These are phyloP conservation scores for Vitis rotundifolia DNA, from an alignment of 164 flowering plant genomes.

Conservation along the genomic window DNA sequence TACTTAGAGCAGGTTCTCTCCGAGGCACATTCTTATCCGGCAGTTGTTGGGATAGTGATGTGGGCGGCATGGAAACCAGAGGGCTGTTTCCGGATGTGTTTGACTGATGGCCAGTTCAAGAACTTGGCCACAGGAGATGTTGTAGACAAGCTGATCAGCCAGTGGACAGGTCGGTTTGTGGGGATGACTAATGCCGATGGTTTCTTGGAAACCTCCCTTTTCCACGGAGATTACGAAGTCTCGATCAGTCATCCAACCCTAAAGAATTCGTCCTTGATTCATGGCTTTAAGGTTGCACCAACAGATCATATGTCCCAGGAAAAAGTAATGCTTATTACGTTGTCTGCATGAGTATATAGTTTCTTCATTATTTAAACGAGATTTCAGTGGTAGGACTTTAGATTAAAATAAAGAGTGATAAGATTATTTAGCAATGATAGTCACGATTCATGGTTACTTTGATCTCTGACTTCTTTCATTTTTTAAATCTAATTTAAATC, in stretches of 20 bases:
- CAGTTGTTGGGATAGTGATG: constrained; percentile 58
- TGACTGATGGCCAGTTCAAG: constrained; percentile 69
- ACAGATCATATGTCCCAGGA: neutral
- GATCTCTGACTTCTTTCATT: no score
- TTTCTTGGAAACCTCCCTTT: constrained; percentile 25
- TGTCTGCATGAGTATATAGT: no score
- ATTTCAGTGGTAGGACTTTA: no score
- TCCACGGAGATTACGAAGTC: constrained; percentile 11
- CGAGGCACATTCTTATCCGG: constrained; percentile 62
- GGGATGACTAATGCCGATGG: neutral
- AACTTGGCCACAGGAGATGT: constrained; percentile 70
- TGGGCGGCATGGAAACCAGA: constrained; percentile 56
- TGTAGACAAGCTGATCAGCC: constrained; percentile 53
- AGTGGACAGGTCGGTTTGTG: no score
- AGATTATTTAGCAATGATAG: no score
- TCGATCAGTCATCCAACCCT: neutral
- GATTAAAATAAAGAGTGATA: no score
- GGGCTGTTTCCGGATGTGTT: constrained; percentile 64
- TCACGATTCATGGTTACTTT: no score
- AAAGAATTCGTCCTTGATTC: neutral
- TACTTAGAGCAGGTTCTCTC: constrained; percentile 55
- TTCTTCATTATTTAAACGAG: no score
- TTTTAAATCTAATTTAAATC: no score
- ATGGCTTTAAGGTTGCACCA: constrained; percentile 3
- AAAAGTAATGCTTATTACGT: no score